Conservation (phyloP, 2,329 filamentous ascomycete species). For the Xylariales sp. region DNA sequence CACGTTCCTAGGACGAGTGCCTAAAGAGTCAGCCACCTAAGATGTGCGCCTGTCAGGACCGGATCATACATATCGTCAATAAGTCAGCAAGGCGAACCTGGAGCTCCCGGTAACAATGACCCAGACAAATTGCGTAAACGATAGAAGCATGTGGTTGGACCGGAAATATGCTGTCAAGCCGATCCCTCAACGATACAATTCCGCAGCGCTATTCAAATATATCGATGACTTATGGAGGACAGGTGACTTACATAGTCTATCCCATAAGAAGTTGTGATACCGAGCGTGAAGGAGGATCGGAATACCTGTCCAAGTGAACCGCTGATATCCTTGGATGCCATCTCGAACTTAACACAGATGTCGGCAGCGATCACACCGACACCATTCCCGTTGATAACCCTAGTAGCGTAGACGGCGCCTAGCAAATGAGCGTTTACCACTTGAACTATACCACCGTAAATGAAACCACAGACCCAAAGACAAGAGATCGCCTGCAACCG, state of each 20-base stretch:
- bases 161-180: too few relatives aligned
- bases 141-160: too few relatives aligned
- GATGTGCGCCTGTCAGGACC: too few relatives aligned
- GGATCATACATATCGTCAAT: too few relatives aligned
- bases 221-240: too few relatives aligned
- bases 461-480: conserved; percentile 39
- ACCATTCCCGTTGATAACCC: conserved; percentile 29
- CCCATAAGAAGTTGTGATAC: conserved; percentile 38
- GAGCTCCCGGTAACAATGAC: too few relatives aligned
- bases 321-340: conserved; percentile 41
- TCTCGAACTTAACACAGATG: conserved; percentile 41
- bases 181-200: too few relatives aligned
- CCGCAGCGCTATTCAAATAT: too few relatives aligned
- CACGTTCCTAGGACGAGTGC: conserved; percentile 47
- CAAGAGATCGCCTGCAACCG: conserved; percentile 35
- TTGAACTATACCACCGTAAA: conserved; percentile 36
- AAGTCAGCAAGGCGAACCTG: too few relatives aligned
- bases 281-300: conserved; percentile 40
- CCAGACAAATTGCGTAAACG: too few relatives aligned
- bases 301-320: conserved; percentile 39
- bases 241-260: conserved; percentile 35
- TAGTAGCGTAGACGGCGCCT: conserved; percentile 33
- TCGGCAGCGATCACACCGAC: conserved; percentile 34
- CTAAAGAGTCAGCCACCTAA: too few relatives aligned
- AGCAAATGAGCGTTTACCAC: conserved; percentile 32